Evolutionary conservation across 768 basidiomycete genomes (phyloP), one percentile per base, ranked within the genome.

Genomic region (Mycena rebaudengoi): DNA sequence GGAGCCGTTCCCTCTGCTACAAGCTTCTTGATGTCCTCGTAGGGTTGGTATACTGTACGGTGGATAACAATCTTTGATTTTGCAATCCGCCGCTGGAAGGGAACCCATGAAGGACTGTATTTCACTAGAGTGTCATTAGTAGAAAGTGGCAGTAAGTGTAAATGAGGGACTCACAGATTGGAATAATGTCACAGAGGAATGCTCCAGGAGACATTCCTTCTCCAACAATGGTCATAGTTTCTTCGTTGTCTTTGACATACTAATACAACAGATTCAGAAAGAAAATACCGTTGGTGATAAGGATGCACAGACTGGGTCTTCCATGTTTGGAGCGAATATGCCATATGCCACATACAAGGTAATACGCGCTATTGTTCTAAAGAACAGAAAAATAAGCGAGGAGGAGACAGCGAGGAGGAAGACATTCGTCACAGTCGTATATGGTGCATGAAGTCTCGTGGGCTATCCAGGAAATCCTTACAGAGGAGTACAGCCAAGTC

Each of bases 171-270:
- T 53, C 51, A 75, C 75, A 55, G 14, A 39, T 25, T 10, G 76
- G 76, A 20, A 76, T 28, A 20, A 76, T 33, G 55, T 78, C 76
- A 16, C 62, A 66, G 4, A 77, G 53, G 32, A 64, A 78, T 8
- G 76, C 70, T 28, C 76, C 76, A 2, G 75, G 76, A 3, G 70
- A 55, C 4, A 65, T 71, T 5, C 68, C 70, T 32, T 61, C 59
- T n/a, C 58, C 65, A 25, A 76, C 49, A 39, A 75, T 62, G 7
- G 63, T 46, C 70, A 77, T 70, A 0, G 70, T 68, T 25, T 59
- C 65, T 43, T 77, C 75, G 20, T 70, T 73, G 26, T 72, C 49
- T 4, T 62, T 59, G 39, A 78, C 70, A 33, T 75, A 78, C 77
- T 79, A 29, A 23, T 21, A 46, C 39, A 23, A 51, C 6, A 12